Evolutionary conservation across 257 asterid species (phyloP).

Genomic region (Salvia hispanica): DNA sequence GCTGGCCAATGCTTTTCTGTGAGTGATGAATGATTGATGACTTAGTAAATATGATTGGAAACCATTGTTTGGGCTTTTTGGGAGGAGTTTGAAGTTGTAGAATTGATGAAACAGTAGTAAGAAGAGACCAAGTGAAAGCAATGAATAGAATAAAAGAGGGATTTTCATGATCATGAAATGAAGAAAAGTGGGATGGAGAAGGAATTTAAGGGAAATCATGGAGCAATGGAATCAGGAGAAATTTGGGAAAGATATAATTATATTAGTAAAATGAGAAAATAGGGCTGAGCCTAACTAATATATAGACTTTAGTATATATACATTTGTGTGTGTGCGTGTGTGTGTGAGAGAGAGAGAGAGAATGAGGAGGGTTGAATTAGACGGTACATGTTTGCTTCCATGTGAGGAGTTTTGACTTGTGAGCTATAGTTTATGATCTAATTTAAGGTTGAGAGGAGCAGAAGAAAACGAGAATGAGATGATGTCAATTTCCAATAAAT

Average conservation of each 20-base stretch:
- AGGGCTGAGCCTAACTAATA: conserved; percentile 29
- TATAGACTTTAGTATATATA: neutral
- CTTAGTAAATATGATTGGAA: no score
- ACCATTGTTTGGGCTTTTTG: conserved; percentile 3
- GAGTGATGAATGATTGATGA: conserved; percentile 26
- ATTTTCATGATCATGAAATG: conserved; percentile 42
- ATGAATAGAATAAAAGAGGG: conserved; percentile 35
- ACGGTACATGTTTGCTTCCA: neutral
- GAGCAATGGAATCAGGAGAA: conserved; percentile 54
- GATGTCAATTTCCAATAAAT: conserved; percentile 40
- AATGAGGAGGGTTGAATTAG: conserved; percentile 5
- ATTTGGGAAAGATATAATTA: conserved; percentile 1
- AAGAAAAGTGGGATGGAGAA: conserved; percentile 31
- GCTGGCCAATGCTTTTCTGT: conserved; percentile 44
- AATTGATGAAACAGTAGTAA: conserved; percentile 38
- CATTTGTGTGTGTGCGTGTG: neutral
- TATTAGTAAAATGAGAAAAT: conserved; percentile 35
- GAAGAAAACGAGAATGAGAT: conserved; percentile 20
- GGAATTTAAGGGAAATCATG: conserved; percentile 68
- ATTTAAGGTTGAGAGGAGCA: conserved; percentile 29
- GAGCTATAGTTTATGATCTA: conserved; percentile 21
- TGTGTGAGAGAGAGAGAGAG: no score
- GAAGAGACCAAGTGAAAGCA: conserved; percentile 38
- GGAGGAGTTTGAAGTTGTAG: conserved; percentile 35
- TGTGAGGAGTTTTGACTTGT: neutral